Base-by-base conservation (phyloP, 129 eudicot species). In the Calendula officinalis region DNA sequence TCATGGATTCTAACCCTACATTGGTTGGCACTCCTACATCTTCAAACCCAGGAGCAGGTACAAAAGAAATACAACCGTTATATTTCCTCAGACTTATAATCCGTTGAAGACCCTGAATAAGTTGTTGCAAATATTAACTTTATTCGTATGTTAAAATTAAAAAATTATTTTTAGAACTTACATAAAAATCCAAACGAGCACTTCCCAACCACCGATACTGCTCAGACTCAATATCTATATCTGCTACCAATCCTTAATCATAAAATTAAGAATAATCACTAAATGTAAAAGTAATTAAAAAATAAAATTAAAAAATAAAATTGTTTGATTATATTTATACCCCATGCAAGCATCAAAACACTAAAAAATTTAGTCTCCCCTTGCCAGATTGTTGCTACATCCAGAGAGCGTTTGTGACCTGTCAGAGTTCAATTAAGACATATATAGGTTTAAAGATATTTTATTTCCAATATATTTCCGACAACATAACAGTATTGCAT, bases 341-440 rank as follows among this genome's bases (percentile, higher is more conserved):
- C 98, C 98, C 98, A 91, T 40, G 98, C 98, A 73, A 91, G 85
- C 96, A 88, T 91, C 79, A 91, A 66, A 46, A 85, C 84, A 70
- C 96, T 82, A 67, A 78, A 88, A 72, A 70, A 91, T 66, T 62
- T 82, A 40, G 86, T 81, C 70, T 79, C 79, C 52, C 86, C 95
- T 55, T 91, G 98, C 74, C 78, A 71, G 41, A 91, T 77, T 14
- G 98, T 91, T 49, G 98, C 91, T 64, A 91, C 85, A 64, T 91
- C 98, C 64, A 91, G 71, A 68, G 84, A 69, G 12, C 83, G 84
- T 79, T 75, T 88, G 64, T 84, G 94, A 55, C 98, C 98, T 91
- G 74, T 67, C 30, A 56, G 56, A 64, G 30, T 22, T 22, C 1
- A 22, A 22, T 22, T 22, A 22, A 22, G 30, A 22, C 30, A 22